Percentiles rank a stretch among this genome's conserved stretches.
Evolutionary conservation across 2,329 filamentous ascomycete species (phyloP).

Genomic region (Proliferodiscus dingleyae): DNA sequence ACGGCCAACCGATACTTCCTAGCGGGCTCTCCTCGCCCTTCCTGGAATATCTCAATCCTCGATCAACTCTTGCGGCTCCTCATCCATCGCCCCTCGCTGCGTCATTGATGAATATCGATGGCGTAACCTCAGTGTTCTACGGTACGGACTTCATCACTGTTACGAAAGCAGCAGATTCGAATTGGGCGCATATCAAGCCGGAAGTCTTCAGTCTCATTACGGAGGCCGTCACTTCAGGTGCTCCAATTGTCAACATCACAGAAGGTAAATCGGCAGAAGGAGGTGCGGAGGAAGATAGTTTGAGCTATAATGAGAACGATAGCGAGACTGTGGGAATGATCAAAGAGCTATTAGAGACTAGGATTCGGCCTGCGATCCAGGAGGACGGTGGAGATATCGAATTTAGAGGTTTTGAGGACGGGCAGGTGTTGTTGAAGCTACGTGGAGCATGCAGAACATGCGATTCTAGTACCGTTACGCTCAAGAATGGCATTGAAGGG

Average conservation of each 20-base stretch:
- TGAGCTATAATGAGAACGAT: conserved; percentile 85
- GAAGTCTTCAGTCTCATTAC: conserved; percentile 95
- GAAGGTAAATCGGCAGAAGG: conserved; percentile 52
- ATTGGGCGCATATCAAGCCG: conserved; percentile 92
- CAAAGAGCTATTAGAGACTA: conserved; percentile 92
- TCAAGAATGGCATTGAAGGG: conserved; percentile 97
- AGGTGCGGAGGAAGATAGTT: conserved; percentile 56
- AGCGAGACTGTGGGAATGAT: conserved; percentile 97
- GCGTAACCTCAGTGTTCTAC: conserved; percentile 92
- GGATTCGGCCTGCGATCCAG: conserved; percentile 92
- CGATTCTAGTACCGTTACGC: conserved; percentile 91
- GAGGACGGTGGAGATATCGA: conserved; percentile 98
- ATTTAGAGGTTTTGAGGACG: conserved; percentile 82
- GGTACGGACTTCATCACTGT: conserved; percentile 95
- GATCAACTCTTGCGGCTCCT: conserved; percentile 81
- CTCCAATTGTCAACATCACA: conserved; percentile 70
- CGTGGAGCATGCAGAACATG: conserved; percentile 92
- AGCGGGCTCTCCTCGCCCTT: conserved; percentile 67
- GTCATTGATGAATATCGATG: conserved; percentile 87
- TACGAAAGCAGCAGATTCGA: conserved; percentile 79
- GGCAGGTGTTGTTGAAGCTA: conserved; percentile 80
- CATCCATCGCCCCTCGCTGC: conserved; percentile 88
- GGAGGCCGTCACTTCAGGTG: conserved; percentile 80
- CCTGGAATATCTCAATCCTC: conserved; percentile 86
- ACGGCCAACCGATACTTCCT: conserved; percentile 65